Evolutionary conservation across 2,329 filamentous ascomycete genomes (phyloP).

Genomic region (Phialemoniopsis sp.): DNA sequence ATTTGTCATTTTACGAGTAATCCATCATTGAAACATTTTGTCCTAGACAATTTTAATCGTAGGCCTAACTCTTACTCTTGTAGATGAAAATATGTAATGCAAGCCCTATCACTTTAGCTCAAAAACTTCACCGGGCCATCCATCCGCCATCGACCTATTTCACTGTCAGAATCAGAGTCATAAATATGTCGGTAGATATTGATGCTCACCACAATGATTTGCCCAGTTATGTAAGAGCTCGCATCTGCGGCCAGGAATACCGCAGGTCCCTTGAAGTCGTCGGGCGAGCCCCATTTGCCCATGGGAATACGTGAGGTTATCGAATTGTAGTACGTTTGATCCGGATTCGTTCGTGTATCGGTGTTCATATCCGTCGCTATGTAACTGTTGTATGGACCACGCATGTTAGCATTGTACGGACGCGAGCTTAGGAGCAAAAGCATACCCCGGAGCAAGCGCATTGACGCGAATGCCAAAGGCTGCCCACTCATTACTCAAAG

Average conservation of each 20-base stretch:
- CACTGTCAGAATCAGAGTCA: slow-evolving; percentile 1
- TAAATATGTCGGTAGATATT: too few relatives aligned
- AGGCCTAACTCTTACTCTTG: too few relatives aligned
- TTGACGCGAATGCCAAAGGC: slow-evolving; percentile 62
- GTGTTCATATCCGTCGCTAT: slow-evolving; percentile 9
- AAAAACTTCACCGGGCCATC: too few relatives aligned
- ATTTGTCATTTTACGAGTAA: too few relatives aligned
- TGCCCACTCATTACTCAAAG: slow-evolving; percentile 66
- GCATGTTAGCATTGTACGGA: slow-evolving; percentile 24
- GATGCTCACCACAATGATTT: slow-evolving; percentile 2
- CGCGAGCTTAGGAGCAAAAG: slow-evolving; percentile 66
- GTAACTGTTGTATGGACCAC: background rate
- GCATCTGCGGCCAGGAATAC: slow-evolving; percentile 4
- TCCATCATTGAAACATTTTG: too few relatives aligned
- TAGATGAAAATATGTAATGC: too few relatives aligned
- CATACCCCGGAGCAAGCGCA: slow-evolving; percentile 66
- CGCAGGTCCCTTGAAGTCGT: slow-evolving; percentile 3
- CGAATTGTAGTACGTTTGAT: slow-evolving; percentile 2
- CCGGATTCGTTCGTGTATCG: slow-evolving; percentile 1
- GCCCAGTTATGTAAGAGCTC: slow-evolving; percentile 1
- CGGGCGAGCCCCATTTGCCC: slow-evolving; percentile 1
- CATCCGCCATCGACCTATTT: too few relatives aligned
- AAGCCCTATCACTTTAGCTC: too few relatives aligned
- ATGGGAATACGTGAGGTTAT: slow-evolving; percentile 2
- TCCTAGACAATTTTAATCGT: too few relatives aligned